phyloP scores from a whole-genome alignment of 192 early-diverging fungal species.

The Glomus cerebriforme region DNA sequence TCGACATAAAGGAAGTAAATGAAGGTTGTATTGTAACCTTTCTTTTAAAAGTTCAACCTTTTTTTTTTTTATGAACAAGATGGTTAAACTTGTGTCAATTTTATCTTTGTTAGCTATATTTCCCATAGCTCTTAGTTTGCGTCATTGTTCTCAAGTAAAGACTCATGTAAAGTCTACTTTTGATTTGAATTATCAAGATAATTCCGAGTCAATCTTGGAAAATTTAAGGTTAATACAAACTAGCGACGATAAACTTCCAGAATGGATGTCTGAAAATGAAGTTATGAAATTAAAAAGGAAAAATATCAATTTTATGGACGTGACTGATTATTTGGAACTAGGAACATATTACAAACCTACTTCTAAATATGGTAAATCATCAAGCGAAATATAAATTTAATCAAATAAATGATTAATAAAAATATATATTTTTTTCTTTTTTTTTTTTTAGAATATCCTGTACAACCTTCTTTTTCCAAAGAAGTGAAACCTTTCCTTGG shows the following conservation, averaged over 20 bases:
- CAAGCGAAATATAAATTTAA: no score
- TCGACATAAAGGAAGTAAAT: no score
- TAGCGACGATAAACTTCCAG: constrained; percentile 49
- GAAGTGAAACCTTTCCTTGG: constrained; percentile 61
- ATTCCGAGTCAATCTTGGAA: neutral
- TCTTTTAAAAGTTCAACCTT: no score
- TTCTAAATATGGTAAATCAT: constrained; percentile 29
- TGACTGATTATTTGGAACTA: constrained; percentile 73
- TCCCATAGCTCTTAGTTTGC: no score
- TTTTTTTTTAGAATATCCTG: constrained; percentile 52
- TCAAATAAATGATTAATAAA: no score
- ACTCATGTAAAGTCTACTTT: neutral
- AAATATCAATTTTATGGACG: constrained; percentile 80
- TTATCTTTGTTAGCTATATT: no score
- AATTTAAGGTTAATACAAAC: constrained; percentile 42
- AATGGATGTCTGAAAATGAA: constrained; percentile 61
- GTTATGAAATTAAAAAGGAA: constrained; percentile 68
- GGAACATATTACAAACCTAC: constrained; percentile 32
- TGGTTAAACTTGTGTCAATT: no score
- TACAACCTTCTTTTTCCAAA: constrained; percentile 52
- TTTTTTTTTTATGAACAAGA: no score
- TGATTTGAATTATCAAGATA: neutral
- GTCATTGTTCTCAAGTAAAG: no score
- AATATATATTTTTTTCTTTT: neutral
- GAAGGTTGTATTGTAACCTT: no score